Evolutionary conservation across 306 rosid genomes (phyloP).

Genomic region (Malus domestica): DNA sequence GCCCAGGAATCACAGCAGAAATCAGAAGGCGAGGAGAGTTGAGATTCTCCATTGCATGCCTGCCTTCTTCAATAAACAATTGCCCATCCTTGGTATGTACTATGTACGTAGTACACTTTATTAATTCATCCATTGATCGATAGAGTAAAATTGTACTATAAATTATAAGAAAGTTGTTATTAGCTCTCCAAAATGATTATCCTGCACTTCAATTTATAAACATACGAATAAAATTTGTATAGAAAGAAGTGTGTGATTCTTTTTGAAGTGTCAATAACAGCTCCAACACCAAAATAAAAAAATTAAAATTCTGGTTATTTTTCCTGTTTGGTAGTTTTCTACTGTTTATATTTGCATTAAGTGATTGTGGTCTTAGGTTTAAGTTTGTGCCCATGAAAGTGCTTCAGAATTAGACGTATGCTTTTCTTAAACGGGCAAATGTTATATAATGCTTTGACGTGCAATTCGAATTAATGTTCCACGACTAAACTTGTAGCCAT

Average conservation of each 20-base stretch:
- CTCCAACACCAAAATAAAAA: not conserved
- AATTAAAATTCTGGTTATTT: not conserved
- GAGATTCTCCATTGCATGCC: not conserved
- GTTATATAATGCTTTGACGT: not conserved
- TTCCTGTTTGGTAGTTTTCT: not conserved
- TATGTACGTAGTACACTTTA: not conserved
- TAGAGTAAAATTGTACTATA: not conserved
- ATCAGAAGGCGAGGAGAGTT: conserved; percentile 52
- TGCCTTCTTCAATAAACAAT: not conserved
- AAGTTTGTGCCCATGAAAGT: not conserved
- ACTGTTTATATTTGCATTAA: not conserved
- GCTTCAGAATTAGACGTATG: not conserved
- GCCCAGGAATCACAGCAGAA: conserved; percentile 22
- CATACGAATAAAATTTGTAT: not conserved
- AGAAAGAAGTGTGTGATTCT: not conserved
- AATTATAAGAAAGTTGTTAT: not conserved
- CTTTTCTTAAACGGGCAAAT: not conserved
- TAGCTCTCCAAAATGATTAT: not conserved
- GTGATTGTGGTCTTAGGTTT: not conserved
- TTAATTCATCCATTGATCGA: not conserved
- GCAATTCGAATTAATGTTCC: not conserved
- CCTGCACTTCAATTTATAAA: not conserved
- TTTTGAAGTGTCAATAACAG: not conserved
- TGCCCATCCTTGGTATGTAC: not conserved
- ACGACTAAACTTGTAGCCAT: no score